These are phyloP conservation scores for rapeseed (Brassica napus) DNA, from an alignment of 345 rosid species.

Conservation along the genomic window Da-Ae NC_063447.1:54383001-54383500, in stretches of 20 bases:
- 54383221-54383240: neutral
- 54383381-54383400: neutral
- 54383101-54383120: neutral
- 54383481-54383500: constrained; percentile 25
- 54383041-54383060: neutral
- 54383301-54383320: constrained; percentile 30
- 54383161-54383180: constrained; percentile 52
- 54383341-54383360: neutral
- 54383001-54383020: neutral
- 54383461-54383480: constrained; percentile 22
- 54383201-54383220: constrained; percentile 55
- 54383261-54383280: neutral
- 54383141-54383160: constrained; percentile 48
- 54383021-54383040: neutral
- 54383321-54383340: constrained; percentile 32
- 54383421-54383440: neutral
- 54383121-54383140: constrained; percentile 3
- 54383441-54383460: neutral
- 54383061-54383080: neutral
- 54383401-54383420: constrained; percentile 2
- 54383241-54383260: constrained; percentile 20
- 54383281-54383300: constrained; percentile 1
- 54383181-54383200: constrained; percentile 38
- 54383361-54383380: constrained; percentile 13
- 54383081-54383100: neutral